These are phyloP conservation scores for Aspergillus pseudotamarii DNA, from an alignment of 2,329 filamentous ascomycete species.

Conservation along the genomic window DNA sequence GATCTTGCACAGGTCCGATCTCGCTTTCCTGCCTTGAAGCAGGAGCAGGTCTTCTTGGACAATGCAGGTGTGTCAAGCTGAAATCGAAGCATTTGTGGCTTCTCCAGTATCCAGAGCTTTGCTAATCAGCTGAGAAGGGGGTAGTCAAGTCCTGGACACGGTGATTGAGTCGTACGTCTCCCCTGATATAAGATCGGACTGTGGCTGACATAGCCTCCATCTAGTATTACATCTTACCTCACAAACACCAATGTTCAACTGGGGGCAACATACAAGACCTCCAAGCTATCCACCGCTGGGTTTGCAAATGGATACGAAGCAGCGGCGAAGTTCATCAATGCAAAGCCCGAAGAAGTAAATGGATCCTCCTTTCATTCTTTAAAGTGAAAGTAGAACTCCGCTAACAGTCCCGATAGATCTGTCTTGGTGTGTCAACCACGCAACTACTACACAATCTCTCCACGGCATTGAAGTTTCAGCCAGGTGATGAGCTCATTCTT, in stretches of 20 bases:
- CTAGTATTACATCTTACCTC: conserved; percentile 67
- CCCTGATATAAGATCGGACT: neutral
- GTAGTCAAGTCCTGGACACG: conserved; percentile 68
- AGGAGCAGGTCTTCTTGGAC: conserved; percentile 73
- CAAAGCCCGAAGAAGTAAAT: conserved; percentile 64
- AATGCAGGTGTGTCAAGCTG: conserved; percentile 53
- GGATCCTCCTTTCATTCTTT: too few species aligned
- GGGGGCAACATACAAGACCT: conserved; percentile 68
- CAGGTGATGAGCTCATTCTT: conserved; percentile 68
- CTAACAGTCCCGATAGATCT: conserved; percentile 18
- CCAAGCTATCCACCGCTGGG: conserved; percentile 60
- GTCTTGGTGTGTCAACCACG: conserved; percentile 71
- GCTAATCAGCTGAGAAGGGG: conserved; percentile 48
- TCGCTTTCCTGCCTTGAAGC: conserved; percentile 68
- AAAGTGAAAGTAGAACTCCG: neutral
- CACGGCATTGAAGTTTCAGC: conserved; percentile 54
- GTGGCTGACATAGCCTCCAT: conserved; percentile 4
- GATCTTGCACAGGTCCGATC: conserved; percentile 60
- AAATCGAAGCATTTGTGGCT: neutral
- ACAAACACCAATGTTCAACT: conserved; percentile 73
- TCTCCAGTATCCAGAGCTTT: neutral
- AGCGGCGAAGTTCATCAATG: conserved; percentile 72
- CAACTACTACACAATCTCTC: conserved; percentile 75
- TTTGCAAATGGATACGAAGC: conserved; percentile 65
- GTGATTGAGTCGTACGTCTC: conserved; percentile 66